Base-by-base conservation (phyloP, 2,329 filamentous ascomycete species). In the Cytospora leucostoma region DNA sequence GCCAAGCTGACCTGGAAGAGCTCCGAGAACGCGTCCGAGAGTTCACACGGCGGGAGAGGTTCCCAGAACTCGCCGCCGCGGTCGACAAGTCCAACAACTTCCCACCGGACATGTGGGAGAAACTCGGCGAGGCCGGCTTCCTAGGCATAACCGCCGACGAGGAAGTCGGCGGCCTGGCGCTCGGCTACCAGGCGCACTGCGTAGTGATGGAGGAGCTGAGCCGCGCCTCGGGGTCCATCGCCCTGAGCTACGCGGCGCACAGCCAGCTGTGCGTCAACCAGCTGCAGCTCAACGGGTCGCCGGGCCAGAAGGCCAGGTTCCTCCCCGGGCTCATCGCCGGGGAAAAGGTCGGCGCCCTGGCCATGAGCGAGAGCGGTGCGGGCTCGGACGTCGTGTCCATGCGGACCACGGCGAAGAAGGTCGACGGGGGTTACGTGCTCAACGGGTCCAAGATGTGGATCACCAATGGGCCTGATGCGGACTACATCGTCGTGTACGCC, bases 361-460 rank as follows among this genome's bases (percentile, higher is more conserved):
- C 94, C 61, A 99, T 99, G 95, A 93, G 89, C 33, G 94, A 99
- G 77, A 90, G 93, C 67, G 91, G 90, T 7, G 89, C 94, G 0
- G 94, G 94, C 15, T 93, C 89, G 69, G 94, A 99, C 77, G 94
- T 99, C 4, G 93, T 99, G 34, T 91, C 90, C 76, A 98, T 98
- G 94, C 92, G 93, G 74, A 96, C 89, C 52, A 89, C 86, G 3
- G 94, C 93, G 0, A 90, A 86, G 74, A 82, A 85, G 67, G 90
- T 92, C 12, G 90, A 95, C 70, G 93, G 93, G 40, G 94, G 94
- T 34, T 97, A 90, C 75, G 67, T 93, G 21, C 80, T 99, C 61
- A 92, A 93, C 72, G 94, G 93, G 37, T 91, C 89, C 65, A 97
- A 99, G 83, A 97, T 98, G 94, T 99, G 94, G 94, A 99, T 99